Conservation (phyloP, 2,329 filamentous ascomycete genomes). For the Metarhizium sp. region DNA sequence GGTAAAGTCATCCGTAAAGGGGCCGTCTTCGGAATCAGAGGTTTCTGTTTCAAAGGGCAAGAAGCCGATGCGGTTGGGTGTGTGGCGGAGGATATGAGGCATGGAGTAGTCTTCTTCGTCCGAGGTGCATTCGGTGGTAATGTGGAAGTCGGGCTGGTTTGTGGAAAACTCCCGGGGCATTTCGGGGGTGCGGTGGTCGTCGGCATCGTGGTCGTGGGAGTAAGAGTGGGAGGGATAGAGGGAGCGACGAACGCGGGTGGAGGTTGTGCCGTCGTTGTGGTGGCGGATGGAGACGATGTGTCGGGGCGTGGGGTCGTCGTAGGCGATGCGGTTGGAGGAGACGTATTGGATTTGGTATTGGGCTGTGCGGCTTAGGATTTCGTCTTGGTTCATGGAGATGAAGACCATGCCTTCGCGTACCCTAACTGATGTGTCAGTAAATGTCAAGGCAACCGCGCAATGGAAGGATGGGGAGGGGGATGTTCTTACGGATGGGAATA, state of each 20-base stretch:
- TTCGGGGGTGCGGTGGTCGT: conserved; percentile 39
- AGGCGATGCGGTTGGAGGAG: neutral
- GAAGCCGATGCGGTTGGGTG: conserved; percentile 43
- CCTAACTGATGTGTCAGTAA: conserved; percentile 34
- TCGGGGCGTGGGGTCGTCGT: conserved; percentile 10
- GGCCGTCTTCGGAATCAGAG: conserved; percentile 23
- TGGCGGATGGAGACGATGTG: conserved; percentile 42
- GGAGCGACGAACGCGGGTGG: conserved; percentile 4
- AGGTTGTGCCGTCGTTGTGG: conserved; percentile 39
- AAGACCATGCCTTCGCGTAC: conserved; percentile 91
- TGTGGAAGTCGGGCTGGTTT: conserved; percentile 38
- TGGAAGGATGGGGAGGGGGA: conserved; percentile 4
- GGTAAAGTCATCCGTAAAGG: conserved; percentile 17
- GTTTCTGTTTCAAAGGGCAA: conserved; percentile 45
- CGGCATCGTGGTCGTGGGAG: conserved; percentile 27
- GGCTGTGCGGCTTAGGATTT: conserved; percentile 62
- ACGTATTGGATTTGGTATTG: conserved; percentile 61
- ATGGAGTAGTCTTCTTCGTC: conserved; percentile 36
- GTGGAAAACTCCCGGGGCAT: conserved; percentile 47
- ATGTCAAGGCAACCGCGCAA: neutral
- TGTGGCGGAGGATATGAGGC: conserved; percentile 23
- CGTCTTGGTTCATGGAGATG: conserved; percentile 74
- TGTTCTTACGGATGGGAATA: conserved; percentile 76
- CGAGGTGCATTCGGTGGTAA: conserved; percentile 52
- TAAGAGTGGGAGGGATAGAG: neutral